Evolutionary conservation across 495 filamentous ascomycete genomes (phyloP), one percentile per base, ranked within the genome.

Genomic region (Talaromyces proteolyticus): DNA sequence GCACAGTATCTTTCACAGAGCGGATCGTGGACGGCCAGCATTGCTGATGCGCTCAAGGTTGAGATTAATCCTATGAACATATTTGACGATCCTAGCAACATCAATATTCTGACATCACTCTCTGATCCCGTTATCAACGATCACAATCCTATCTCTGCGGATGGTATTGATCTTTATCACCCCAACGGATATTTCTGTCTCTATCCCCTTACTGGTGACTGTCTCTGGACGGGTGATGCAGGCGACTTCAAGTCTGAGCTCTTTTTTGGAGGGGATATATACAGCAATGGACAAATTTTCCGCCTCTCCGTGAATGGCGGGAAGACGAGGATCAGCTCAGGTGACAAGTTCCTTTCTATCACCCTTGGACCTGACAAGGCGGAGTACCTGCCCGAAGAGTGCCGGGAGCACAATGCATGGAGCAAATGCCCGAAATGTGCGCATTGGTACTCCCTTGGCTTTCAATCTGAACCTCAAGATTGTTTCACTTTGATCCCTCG

Each of bases 81-180:
- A 34, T 41, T 12, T 3, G 42, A 37, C 21, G 42, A 37, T 1
- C 50, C 42, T 37, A 34, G 29, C 29, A 14, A 34, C 29, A 34
- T 34, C 29, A 34, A 34, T 34, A 34, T 34, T 34, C 29, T 22
- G 14, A 42, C 42, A 21, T 23, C 41, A 34, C 23, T 52, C 18
- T 23, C 50, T 14, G 20, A 44, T 24, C 50, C 42, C 18, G 36
- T 52, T 17, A 47, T 46, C 19, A 36, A 38, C 42, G 29, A 19
- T 17, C n/a, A 46, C 40, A 37, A 52, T 38, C 50, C 50, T 36
- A 52, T 52, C 29, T 52, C 50, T 20, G 50, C 42, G 10, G 29
- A 52, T 44, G 50, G 50, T 24, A 39, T 52, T 37, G 50, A 52
- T 46, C 50, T 52, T 44, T 52, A 52, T 20, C 50, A 46, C 7